Evolutionary conservation across 768 basidiomycete species (phyloP).

Genomic region (Pleurotus citrinopileatus): DNA sequence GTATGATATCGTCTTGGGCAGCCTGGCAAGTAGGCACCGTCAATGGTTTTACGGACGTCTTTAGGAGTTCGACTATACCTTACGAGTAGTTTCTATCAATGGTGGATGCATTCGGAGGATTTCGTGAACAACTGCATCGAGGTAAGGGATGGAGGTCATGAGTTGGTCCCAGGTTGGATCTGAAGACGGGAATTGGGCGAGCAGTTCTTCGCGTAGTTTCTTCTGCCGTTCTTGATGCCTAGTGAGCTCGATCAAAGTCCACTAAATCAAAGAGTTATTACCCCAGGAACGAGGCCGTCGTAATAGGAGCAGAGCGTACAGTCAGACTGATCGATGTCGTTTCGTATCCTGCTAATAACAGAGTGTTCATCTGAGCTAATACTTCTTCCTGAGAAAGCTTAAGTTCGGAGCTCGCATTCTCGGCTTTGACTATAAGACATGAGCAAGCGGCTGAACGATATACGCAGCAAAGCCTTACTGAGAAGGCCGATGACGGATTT

Average conservation of each 20-base stretch:
- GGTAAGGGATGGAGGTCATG: slow-evolving; percentile 46
- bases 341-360: slow-evolving; percentile 48
- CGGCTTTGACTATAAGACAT: slow-evolving; percentile 29
- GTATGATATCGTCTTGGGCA: slow-evolving; percentile 53
- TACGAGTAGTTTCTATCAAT: slow-evolving; percentile 29
- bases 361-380: slow-evolving; percentile 35
- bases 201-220: slow-evolving; percentile 48
- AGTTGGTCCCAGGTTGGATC: slow-evolving; percentile 60
- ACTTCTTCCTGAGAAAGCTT: slow-evolving; percentile 33
- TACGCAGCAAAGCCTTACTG: slow-evolving; percentile 19
- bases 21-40: not conserved
- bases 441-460: not conserved
- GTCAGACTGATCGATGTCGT: slow-evolving; percentile 47
- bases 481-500: slow-evolving; percentile 39
- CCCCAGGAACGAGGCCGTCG: no score
- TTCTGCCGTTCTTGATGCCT: slow-evolving; percentile 41
- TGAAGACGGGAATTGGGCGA: slow-evolving; percentile 27
- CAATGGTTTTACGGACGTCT: not conserved
- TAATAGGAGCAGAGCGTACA: slow-evolving; percentile 16
- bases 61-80: slow-evolving; percentile 31
- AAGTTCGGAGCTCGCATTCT: slow-evolving; percentile 22
- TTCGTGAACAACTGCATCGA: slow-evolving; percentile 51
- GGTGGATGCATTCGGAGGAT: slow-evolving; percentile 43
- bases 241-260: slow-evolving; percentile 57
- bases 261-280: slow-evolving; percentile 33